Evolutionary conservation across 306 rosid species (phyloP), one percentile per base, ranked within the genome.

Genomic region (Prinsepia uniflora): DNA sequence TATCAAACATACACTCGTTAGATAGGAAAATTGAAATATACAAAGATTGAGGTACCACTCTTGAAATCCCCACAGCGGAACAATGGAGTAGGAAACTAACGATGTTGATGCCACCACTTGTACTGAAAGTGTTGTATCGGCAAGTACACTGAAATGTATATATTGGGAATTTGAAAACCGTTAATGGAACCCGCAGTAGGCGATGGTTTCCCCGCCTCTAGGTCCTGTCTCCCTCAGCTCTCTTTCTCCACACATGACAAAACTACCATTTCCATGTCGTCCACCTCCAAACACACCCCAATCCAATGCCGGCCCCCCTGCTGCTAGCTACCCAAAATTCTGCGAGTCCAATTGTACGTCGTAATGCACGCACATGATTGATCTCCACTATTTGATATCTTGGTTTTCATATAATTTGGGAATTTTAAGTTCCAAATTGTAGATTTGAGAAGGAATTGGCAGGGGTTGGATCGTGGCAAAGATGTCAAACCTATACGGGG

Each of bases 401-500:
- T 18, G 19, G 0, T 49, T 30, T 50, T 8, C 56, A 12, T 5
- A 5, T 48, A 10, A 8, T 12, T 17, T 0, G 41, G 1, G 56
- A 13, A 67, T 15, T 79, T 42, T 62, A 50, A 68, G 76, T 43
- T 66, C 57, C 20, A 60, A 47, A 57, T 72, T 62, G 69, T 43
- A 76, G n/a, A 34, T 62, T 53, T 73, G 59, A 68, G 68, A 57
- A 9, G 65, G 56, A 41, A 57, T 72, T 41, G 17, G 19, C 2
- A 10, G 59, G 58, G 72, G 15, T 50, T 70, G 14, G 17, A 17
- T 56, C n/a, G 71, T 4, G 49, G 60, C 2, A 70, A 87, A 71
- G 50, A 92, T 88, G 96, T 86, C 96, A 86, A 90, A 86, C 80
- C 79, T 88, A 76, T 81, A 92, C 70, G 96, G 93, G 12, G 96